These are phyloP conservation scores for Pichia norvegensis DNA, from an alignment of 1,139 yeast species.

Conservation along the genomic window DNA sequence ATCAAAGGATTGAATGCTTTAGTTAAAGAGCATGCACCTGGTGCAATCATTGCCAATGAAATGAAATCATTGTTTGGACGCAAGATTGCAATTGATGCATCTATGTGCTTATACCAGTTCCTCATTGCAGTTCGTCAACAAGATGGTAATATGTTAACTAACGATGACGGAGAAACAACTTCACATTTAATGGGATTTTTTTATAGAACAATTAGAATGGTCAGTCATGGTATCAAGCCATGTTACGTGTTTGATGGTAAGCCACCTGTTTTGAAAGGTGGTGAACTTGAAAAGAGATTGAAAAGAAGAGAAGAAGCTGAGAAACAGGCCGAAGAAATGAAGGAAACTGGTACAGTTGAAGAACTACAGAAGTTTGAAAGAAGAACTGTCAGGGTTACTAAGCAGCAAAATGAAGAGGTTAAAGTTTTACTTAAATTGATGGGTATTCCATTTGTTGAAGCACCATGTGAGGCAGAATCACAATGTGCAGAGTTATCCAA, in stretches of 20 bases:
- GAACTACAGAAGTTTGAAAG: constrained; percentile 74
- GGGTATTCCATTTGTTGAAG: constrained; percentile 93
- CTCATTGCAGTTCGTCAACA: constrained; percentile 92
- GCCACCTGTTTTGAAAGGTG: constrained; percentile 85
- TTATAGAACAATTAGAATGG: constrained; percentile 81
- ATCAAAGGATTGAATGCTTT: constrained; percentile 65
- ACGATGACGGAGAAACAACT: constrained; percentile 87
- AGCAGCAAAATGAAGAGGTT: constrained; percentile 92
- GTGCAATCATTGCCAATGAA: constrained; percentile 68
- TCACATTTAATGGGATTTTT: constrained; percentile 95
- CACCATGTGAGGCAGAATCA: constrained; percentile 98
- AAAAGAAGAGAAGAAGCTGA: constrained; percentile 79
- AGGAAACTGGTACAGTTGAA: constrained; percentile 73
- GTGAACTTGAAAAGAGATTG: constrained; percentile 82
- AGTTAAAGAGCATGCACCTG: constrained; percentile 83
- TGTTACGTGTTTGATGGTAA: constrained; percentile 95
- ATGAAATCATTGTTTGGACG: constrained; percentile 85
- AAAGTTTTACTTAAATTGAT: constrained; percentile 66
- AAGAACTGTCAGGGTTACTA: constrained; percentile 79
- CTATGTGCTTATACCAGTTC: constrained; percentile 93
- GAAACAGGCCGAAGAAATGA: constrained; percentile 60
- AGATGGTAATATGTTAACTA: constrained; percentile 90
- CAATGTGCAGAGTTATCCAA: constrained; percentile 93
- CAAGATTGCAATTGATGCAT: constrained; percentile 79
- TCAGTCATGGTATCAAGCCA: constrained; percentile 90